Conservation (phyloP, 2,329 filamentous ascomycete species). For the Pyrenophora graminea region DNA sequence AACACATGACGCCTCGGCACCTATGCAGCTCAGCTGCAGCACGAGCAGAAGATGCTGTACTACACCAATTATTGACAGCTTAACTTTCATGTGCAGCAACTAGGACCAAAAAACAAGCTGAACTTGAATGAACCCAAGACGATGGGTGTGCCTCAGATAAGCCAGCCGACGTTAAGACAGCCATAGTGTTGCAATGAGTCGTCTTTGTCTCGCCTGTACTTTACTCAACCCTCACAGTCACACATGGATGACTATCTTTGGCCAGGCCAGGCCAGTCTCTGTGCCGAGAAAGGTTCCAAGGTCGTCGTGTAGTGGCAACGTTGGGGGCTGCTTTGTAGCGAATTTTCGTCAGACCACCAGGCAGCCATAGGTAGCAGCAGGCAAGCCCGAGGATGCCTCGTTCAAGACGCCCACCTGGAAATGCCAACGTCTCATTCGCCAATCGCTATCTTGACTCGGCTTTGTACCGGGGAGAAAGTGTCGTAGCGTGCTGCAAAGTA, state of each 20-base stretch:
- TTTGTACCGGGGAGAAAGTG: slow-evolving; percentile 15
- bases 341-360: slow-evolving; percentile 25
- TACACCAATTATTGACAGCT: neutral
- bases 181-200: too few relatives aligned
- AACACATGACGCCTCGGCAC: neutral
- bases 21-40: neutral
- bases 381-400: slow-evolving; percentile 25
- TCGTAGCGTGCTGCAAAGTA: slow-evolving; percentile 2
- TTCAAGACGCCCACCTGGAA: slow-evolving; percentile 7
- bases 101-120: too few relatives aligned
- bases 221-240: neutral
- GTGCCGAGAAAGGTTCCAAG: slow-evolving; percentile 20
- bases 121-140: too few relatives aligned
- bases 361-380: slow-evolving; percentile 41
- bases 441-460: slow-evolving; percentile 7
- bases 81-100: too few relatives aligned
- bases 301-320: slow-evolving; percentile 1
- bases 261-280: slow-evolving; percentile 9
- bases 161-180: too few relatives aligned
- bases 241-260: neutral
- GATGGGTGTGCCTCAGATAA: too few relatives aligned
- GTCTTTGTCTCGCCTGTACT: too few relatives aligned
- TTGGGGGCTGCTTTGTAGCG: slow-evolving; percentile 27
- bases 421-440: slow-evolving; percentile 16
- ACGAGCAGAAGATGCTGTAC: neutral